A percentile compares a stretch with the other conserved stretches of the same genome.
phyloP scores from a whole-genome alignment of 1,139 yeast genomes.

The Diutina siamensis region DNA sequence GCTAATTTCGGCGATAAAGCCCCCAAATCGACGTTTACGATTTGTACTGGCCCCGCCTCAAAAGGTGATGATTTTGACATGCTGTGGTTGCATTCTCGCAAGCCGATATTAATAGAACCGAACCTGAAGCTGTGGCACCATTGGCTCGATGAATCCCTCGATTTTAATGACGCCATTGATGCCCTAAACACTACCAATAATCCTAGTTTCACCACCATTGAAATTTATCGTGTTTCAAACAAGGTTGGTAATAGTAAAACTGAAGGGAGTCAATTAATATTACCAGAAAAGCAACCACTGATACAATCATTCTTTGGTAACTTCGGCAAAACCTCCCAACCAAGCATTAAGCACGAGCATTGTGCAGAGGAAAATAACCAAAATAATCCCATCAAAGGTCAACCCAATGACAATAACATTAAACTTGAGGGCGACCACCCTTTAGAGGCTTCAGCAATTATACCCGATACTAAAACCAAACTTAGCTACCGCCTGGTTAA shows the following conservation, averaged over 20 bases:
- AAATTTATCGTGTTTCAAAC: background rate
- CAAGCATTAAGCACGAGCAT: background rate
- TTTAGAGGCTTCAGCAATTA: no score
- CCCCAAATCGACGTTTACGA: conserved; percentile 43
- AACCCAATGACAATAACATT: no score
- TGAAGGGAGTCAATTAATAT: background rate
- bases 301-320: background rate
- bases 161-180: background rate
- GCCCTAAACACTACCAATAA: background rate
- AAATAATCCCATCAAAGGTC: background rate
- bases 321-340: background rate
- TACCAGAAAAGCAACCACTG: background rate
- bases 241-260: background rate
- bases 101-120: conserved; percentile 62
- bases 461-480: no score
- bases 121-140: conserved; percentile 40
- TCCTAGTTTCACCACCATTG: background rate
- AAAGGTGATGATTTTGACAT: conserved; percentile 30
- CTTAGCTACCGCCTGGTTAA: no score
- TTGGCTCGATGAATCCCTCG: conserved; percentile 45
- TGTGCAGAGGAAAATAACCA: background rate
- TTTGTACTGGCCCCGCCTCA: conserved; percentile 64
- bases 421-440: no score
- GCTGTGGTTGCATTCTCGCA: conserved; percentile 63
- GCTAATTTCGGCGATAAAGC: conserved; percentile 13